Base-by-base conservation (phyloP, 1,284 basidiomycete genomes). In the Entoloma clypeatum region DNA sequence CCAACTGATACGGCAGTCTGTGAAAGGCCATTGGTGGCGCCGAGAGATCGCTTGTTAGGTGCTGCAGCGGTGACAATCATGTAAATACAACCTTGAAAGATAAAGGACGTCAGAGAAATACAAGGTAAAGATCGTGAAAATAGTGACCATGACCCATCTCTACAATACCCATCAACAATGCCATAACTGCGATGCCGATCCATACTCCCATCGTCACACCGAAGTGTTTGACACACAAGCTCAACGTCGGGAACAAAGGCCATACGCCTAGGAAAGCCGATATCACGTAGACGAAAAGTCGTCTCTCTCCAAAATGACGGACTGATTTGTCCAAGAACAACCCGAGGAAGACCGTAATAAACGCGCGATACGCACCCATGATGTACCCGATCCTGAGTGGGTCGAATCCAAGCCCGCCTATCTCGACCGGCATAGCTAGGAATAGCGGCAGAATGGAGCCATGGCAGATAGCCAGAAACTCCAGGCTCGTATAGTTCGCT, bases 391-490 rank as follows among this genome's bases (percentile, higher is more conserved):
- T 81, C 13, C 50, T 55, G 13, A 65, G 59, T 0, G 77, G 76
- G 7, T 63, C 49, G 16, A 81, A 62, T 13, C 69, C 71, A 22
- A 84, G 64, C 8, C 81, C 80, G 30, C 81, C 81, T 25, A 75
- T 64, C 34, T 65, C 63, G n/a, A 79, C 61, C 0, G 81, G 75
- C 44, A 78, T 81, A 2, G 79, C 73, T 37, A 75, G 68, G 59
- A 81, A 81, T 8, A 83, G 64, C 4, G 81, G 81, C 7, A 74
- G 62, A n/a, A 84, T 63, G 6, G 77, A 72, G 27, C 59, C 65
- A 21, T 75, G 53, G 0, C 72, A 65, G 41, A 81, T 79, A 43
- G 80, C 77, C 17, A 83, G 59, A 36, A 79, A 63, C n/a, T 74
- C 70, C 18, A 81, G 63, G 27, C 66, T 55, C 33, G 65, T 67